A percentile compares a stretch with the other conserved stretches of the same genome.
Evolutionary conservation across 2,329 filamentous ascomycete species (phyloP).

Genomic region (Coniella vitis): DNA sequence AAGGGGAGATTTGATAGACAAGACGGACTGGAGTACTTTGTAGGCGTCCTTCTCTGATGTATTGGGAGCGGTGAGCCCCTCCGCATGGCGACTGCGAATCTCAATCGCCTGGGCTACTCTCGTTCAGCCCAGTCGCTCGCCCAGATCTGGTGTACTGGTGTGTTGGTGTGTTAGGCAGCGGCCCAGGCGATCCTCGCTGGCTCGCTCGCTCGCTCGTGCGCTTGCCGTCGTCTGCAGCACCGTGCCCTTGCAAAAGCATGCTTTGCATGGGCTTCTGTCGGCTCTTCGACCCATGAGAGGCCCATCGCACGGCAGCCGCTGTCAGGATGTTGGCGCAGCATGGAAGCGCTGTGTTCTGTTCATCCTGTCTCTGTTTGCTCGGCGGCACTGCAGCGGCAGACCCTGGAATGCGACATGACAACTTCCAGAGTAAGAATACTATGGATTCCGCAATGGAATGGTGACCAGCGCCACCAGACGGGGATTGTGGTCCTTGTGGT

Average conservation of each 20-base stretch:
- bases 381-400: neutral
- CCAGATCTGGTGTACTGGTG: neutral
- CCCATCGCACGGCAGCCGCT: slow-evolving; percentile 10
- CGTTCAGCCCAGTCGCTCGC: too few species aligned
- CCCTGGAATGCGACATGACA: neutral
- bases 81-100: slow-evolving; percentile 1
- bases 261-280: too few species aligned
- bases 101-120: neutral
- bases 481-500: neutral
- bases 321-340: slow-evolving; percentile 6
- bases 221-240: neutral
- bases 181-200: too few species aligned
- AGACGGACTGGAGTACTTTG: too few species aligned
- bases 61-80: neutral
- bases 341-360: neutral
- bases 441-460: neutral
- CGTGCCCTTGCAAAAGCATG: neutral
- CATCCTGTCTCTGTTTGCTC: neutral
- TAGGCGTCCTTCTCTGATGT: neutral
- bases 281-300: neutral
- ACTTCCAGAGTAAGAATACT: too few species aligned
- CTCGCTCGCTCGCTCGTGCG: neutral
- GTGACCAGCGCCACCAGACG: neutral
- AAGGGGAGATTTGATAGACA: too few species aligned
- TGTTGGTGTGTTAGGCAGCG: too few species aligned